Base-by-base conservation (phyloP, 208 protist species). In the Wallacemonas collosoma region DNA sequence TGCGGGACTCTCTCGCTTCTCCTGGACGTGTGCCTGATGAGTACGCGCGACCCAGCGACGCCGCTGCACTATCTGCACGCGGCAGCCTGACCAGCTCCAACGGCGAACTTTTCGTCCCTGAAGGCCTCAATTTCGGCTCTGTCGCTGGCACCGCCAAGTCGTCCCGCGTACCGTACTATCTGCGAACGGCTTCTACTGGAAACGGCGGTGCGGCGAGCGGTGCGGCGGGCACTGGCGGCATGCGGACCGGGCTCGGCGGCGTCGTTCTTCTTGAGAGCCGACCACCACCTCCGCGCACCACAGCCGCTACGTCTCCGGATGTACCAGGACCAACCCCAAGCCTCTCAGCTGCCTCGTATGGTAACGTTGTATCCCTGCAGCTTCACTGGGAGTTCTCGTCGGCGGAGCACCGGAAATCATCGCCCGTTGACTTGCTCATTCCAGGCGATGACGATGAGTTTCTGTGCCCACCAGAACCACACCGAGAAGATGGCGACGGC, bases 121-220 rank as follows among this genome's bases (percentile, higher is more conserved):
- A 47, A 14, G 55, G 35, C 36, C 11, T 40, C 14, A 39, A 51
- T 12, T 26, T 38, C 7, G 48, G 2, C 14, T 26, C 26, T 26
- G 35, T 40, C 6, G 43, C 17, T 6, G 53, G 55, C 47, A 45
- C 43, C 39, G 36, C 47, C n/a, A 68, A 41, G 44, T 35, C 54
- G 40, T 44, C 73, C 15, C 68, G 81, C 11, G 58, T 88, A 36
- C 86, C 83, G 8, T 91, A 91, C 65, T 88, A 91, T 50, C 66
- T 91, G 9, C 86, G 86, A 2, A 41, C 77, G 8, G 60, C 71
- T 5, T 44, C 50, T 57, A 26, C 63, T 51, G 47, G 11, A 14
- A 51, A 26, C 26, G 26, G 26, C 26, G 26, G 26, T 12, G 45
- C 8, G 45, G 45, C 45, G 8, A 6, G 12, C 45, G 8, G 6